phyloP scores from a whole-genome alignment of 306 rosid species.

The Vicia sativa region DNA sequence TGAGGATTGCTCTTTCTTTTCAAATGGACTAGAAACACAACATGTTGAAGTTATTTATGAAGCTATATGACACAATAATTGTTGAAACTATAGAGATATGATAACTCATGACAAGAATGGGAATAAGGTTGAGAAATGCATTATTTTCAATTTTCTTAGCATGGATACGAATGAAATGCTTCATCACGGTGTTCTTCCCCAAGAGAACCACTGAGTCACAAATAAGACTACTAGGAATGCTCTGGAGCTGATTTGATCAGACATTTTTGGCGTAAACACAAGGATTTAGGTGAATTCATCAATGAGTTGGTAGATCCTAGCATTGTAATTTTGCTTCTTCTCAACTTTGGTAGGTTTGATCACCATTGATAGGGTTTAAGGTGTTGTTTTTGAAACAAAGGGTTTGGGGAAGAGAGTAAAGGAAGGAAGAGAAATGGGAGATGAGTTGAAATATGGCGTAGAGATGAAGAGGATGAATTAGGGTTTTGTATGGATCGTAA shows the following conservation, averaged over 20 bases:
- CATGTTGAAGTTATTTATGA: too few relatives aligned
- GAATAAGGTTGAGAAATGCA: constrained; percentile 9
- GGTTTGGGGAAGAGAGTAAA: too few relatives aligned
- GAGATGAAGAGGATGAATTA: too few relatives aligned
- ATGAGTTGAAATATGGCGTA: too few relatives aligned
- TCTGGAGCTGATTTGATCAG: constrained; percentile 10
- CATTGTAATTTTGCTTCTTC: constrained; percentile 4
- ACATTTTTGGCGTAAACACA: constrained; percentile 4
- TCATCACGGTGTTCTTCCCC: constrained; percentile 23
- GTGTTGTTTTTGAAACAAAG: too few relatives aligned
- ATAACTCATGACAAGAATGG: neutral
- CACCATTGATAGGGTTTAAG: neutral
- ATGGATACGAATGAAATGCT: constrained; percentile 4
- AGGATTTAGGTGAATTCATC: constrained; percentile 10
- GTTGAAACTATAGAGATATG: neutral
- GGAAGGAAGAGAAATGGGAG: too few relatives aligned
- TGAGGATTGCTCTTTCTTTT: too few relatives aligned
- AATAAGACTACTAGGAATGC: neutral
- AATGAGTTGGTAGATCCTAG: neutral
- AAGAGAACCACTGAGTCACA: constrained; percentile 2
- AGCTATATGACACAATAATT: too few relatives aligned
- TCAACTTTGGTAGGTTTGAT: constrained; percentile 13
- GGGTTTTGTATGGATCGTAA: too few relatives aligned
- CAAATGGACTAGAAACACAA: too few relatives aligned
- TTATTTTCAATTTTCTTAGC: constrained; percentile 8